A percentile compares a stretch with the other conserved stretches of the same genome.
Evolutionary conservation across 73 alveolate species (phyloP).

Genomic region (Tetrahymena thermophila): DNA sequence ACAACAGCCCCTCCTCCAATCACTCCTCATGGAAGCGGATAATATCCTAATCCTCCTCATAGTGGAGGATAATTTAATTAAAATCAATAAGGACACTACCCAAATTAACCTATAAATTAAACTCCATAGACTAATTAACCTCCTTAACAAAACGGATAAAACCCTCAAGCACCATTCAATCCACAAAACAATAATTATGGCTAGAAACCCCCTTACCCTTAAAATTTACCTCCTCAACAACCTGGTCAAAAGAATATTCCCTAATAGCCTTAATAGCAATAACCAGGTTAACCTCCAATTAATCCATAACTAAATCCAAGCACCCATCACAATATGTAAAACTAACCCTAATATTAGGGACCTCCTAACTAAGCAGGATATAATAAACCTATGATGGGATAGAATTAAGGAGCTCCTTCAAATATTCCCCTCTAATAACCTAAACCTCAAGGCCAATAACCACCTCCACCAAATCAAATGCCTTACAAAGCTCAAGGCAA

Average conservation of each 20-base stretch:
- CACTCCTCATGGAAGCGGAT: not conserved
- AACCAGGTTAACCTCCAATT: not conserved
- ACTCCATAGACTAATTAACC: not conserved
- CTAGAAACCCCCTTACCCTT: not conserved
- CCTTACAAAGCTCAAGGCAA: not conserved
- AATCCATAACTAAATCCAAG: not conserved
- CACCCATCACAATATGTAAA: not conserved
- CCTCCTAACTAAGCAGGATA: not conserved
- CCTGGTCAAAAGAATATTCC: not conserved
- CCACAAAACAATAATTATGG: not conserved
- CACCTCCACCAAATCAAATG: not conserved
- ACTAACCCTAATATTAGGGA: not conserved
- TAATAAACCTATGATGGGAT: not conserved
- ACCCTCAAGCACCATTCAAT: not conserved
- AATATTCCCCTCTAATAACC: not conserved
- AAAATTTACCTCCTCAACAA: not conserved
- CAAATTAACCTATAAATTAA: not conserved
- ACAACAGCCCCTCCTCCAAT: not conserved
- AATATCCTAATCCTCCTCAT: not conserved
- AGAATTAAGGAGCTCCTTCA: not conserved
- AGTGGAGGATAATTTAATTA: not conserved
- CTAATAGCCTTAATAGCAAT: not conserved
- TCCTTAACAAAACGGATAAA: not conserved
- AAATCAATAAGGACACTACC: not conserved
- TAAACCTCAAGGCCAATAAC: not conserved